These are phyloP conservation scores for Eucalyptus regnans DNA, from an alignment of 345 rosid genomes.

Conservation along the genomic window DNA sequence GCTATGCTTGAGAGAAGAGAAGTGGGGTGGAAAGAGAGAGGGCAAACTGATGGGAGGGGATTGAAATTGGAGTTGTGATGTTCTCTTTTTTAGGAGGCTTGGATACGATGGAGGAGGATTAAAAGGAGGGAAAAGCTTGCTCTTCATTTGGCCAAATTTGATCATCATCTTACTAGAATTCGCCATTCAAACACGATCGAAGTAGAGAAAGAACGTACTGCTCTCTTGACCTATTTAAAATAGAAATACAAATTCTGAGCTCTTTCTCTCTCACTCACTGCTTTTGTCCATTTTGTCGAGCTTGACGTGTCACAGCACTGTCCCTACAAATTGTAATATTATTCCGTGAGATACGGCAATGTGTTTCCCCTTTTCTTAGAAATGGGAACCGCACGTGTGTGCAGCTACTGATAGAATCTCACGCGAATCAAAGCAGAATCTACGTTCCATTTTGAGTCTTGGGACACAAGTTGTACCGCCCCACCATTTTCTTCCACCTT, in stretches of 20 bases:
- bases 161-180: neutral
- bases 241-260: too few species aligned
- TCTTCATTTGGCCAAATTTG: neutral
- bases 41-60: neutral
- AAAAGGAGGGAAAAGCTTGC: neutral
- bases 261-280: too few species aligned
- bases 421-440: neutral
- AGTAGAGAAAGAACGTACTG: neutral
- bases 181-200: neutral
- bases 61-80: neutral
- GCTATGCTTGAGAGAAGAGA: neutral
- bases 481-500: too few species aligned
- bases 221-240: too few species aligned
- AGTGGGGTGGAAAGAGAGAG: neutral
- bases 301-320: neutral
- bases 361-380: neutral
- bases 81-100: neutral
- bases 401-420: neutral
- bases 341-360: neutral
- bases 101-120: neutral
- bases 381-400: neutral
- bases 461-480: neutral
- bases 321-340: neutral
- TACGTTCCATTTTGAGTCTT: neutral
- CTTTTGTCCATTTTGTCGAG: too few species aligned